Evolutionary conservation across 345 rosid genomes (phyloP).

Genomic region (Pugionium cornutum): DNA sequence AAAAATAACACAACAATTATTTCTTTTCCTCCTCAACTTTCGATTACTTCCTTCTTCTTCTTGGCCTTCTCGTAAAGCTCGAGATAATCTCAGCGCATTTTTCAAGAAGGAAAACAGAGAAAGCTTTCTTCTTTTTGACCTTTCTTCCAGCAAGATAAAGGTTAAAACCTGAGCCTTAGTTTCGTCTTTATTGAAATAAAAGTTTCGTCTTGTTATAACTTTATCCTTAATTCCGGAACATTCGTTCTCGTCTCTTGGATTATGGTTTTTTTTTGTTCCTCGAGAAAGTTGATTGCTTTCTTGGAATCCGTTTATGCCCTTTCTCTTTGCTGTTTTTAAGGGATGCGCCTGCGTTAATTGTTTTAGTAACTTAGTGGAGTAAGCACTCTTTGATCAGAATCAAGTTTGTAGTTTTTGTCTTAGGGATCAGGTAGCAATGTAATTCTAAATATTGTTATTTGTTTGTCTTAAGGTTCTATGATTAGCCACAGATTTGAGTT

Average conservation of each 20-base stretch:
- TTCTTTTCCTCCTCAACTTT: too few species aligned
- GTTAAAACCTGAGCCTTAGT: slow-evolving; percentile 14
- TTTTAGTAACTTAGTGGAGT: slow-evolving; percentile 23
- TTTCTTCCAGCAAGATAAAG: slow-evolving; percentile 16
- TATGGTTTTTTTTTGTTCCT: slow-evolving; percentile 36
- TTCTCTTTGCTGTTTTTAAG: slow-evolving; percentile 24
- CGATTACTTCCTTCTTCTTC: slow-evolving; percentile 22
- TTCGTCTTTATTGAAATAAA: too few species aligned
- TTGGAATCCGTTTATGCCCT: slow-evolving; percentile 27
- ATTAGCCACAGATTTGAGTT: not conserved
- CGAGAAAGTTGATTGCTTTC: slow-evolving; percentile 40
- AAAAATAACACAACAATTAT: slow-evolving; percentile 35
- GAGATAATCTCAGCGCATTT: slow-evolving; percentile 28
- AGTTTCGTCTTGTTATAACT: too few species aligned
- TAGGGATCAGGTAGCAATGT: slow-evolving; percentile 23
- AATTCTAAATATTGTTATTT: too few species aligned
- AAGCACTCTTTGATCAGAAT: slow-evolving; percentile 16
- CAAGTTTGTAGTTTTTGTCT: slow-evolving; percentile 25
- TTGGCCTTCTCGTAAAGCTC: slow-evolving; percentile 32
- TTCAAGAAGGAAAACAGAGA: slow-evolving; percentile 35
- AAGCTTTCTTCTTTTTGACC: slow-evolving; percentile 36
- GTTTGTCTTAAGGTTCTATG: slow-evolving; percentile 10
- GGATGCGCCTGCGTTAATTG: slow-evolving; percentile 1
- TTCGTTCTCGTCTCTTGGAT: slow-evolving; percentile 38
- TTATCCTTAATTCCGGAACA: slow-evolving; percentile 24